phyloP scores from a whole-genome alignment of 495 filamentous ascomycete species.

The Penicillium steckii region DNA sequence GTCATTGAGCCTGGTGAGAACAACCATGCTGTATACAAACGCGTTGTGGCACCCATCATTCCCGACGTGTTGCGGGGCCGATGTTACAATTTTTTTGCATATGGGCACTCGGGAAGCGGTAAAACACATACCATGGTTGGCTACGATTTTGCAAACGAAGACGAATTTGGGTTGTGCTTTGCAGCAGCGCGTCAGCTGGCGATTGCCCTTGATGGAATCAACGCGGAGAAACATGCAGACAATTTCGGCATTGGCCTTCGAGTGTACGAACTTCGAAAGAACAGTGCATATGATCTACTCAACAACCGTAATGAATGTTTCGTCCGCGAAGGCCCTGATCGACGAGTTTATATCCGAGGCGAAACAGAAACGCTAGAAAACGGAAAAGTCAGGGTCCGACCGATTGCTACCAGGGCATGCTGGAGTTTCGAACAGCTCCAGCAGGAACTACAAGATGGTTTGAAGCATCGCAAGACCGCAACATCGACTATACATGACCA shows the following conservation, averaged over 20 bases:
- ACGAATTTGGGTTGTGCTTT: conserved; percentile 23
- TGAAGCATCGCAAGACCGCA: conserved; percentile 17
- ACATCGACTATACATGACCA: conserved; percentile 23
- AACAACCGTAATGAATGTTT: conserved; percentile 19
- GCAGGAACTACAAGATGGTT: conserved; percentile 7
- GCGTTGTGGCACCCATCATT: conserved; percentile 7
- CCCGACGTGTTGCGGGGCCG: conserved; percentile 2
- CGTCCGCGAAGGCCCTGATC: conserved; percentile 13
- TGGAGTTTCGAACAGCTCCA: conserved; percentile 24
- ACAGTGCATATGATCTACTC: conserved; percentile 25
- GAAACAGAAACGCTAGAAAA: conserved; percentile 24
- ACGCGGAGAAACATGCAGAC: background rate
- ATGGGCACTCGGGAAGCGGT: conserved; percentile 29
- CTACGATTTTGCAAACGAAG: conserved; percentile 17
- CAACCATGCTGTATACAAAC: conserved; percentile 4
- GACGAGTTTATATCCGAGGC: conserved; percentile 16
- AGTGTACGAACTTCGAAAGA: conserved; percentile 25
- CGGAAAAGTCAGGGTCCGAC: conserved; percentile 24
- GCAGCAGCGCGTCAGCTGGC: conserved; percentile 17
- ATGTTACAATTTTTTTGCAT: conserved; percentile 26
- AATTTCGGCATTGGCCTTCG: conserved; percentile 22
- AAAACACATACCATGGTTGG: conserved; percentile 17
- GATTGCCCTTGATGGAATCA: conserved; percentile 5
- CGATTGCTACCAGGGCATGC: conserved; percentile 19
- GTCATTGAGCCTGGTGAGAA: conserved; percentile 10